Evolutionary conservation across 768 basidiomycete genomes (phyloP), one percentile per base, ranked within the genome.

Genomic region (Daedaleopsis nitida): DNA sequence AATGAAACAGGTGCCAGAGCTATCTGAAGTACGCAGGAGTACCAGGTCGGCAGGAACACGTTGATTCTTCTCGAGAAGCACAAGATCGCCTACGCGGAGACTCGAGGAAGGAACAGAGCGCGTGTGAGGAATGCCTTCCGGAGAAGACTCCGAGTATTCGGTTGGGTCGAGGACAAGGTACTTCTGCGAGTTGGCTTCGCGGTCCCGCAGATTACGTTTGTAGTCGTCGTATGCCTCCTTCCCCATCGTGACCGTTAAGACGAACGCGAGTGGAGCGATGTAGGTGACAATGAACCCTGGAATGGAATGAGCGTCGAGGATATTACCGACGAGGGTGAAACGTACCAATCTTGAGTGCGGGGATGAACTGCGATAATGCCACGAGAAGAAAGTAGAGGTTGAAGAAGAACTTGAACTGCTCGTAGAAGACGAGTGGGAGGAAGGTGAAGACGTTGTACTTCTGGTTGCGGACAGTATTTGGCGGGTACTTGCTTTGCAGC

Each of bases 321-420:
- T 5, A 16, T 16, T 10, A 16, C 10, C 17, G 35, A 19, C 24
- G 13, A 2, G 51, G 16, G 9, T 52, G 12, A 12, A 17, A 78
- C 85, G 49, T 55, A 94, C 95, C 96, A 60, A 97, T 99, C 78
- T 94, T 95, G 60, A 99, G 84, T 0, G 95, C 91, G 14, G 97
- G 97, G 17, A 99, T 78, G 71, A 99, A 97, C 74, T 98, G 97
- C 10, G 92, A 94, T 9, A 98, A 81, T 0, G 97, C 97, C 39
- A 99, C 97, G 23, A 98, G 87, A 12, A 98, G 85, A 72, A 99
- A 99, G 75, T 98, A 99, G 8, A 98, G 82, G 72, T 98, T 99
- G 86, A 97, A 98, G 80, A 99, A 99, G 81, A 96, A 98, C 76
- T 98, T 98, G 88, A 98, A 99, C 73, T 98, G 96, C 74, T 98